A percentile compares a stretch with the other conserved stretches of the same genome.
phyloP scores from a whole-genome alignment of 2,329 filamentous ascomycete genomes.

The Drechslerella coelobrocha region DNA sequence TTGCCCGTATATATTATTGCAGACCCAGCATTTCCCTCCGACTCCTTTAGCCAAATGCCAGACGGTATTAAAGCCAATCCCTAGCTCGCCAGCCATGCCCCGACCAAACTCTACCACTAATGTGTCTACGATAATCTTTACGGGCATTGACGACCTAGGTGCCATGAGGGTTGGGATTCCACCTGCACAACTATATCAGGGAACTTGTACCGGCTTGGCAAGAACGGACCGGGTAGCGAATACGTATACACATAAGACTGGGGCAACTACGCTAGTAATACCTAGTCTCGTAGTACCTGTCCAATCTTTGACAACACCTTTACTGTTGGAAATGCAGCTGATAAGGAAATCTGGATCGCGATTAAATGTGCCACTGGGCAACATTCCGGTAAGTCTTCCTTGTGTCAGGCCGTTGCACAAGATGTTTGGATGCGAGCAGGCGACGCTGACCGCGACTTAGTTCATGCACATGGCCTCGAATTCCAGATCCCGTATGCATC shows the following conservation, averaged over 20 bases:
- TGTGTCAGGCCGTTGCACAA: neutral
- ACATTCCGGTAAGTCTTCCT: conserved; percentile 4
- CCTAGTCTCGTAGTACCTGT: neutral
- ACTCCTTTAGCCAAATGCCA: neutral
- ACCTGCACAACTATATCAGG: neutral
- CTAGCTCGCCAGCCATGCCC: neutral
- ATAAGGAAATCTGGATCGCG: neutral
- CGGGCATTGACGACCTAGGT: neutral
- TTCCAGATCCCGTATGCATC: conserved; percentile 4
- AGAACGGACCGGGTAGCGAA: neutral
- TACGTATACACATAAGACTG: neutral
- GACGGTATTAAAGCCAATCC: neutral
- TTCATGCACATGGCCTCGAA: conserved; percentile 7
- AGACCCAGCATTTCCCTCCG: conserved; percentile 1
- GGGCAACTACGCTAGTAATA: conserved; percentile 8
- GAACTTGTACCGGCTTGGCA: neutral
- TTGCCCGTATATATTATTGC: neutral
- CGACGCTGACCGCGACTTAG: neutral
- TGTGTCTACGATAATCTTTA: neutral
- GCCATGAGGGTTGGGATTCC: conserved; percentile 2
- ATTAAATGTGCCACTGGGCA: neutral
- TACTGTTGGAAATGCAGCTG: conserved; percentile 5
- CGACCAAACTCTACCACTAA: neutral
- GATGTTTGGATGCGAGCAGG: neutral
- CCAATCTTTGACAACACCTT: conserved; percentile 7